Evolutionary conservation across 768 basidiomycete species (phyloP).

Genomic region (Lyophyllum semitale): DNA sequence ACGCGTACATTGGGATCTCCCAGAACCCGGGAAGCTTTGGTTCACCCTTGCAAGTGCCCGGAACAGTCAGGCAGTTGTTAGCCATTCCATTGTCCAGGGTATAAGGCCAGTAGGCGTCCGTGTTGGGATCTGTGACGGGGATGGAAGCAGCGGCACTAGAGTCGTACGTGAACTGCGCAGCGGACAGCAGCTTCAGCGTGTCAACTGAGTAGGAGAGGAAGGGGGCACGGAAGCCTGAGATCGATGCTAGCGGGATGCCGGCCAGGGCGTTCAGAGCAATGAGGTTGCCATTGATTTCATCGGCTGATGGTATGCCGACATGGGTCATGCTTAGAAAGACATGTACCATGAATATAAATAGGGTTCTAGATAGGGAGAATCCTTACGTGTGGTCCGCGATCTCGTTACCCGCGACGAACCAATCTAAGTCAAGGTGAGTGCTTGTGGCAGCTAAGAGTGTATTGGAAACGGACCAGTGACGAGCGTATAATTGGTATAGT

Average conservation of each 20-base stretch:
- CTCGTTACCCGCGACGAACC: slow-evolving; percentile 82
- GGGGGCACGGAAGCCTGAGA: slow-evolving; percentile 78
- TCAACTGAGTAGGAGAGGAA: slow-evolving; percentile 66
- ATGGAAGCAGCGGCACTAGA: slow-evolving; percentile 60
- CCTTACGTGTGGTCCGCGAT: slow-evolving; percentile 78
- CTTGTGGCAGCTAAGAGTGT: not conserved
- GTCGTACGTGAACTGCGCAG: slow-evolving; percentile 71
- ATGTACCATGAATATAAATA: not conserved
- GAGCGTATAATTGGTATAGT: slow-evolving; percentile 76
- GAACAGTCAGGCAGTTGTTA: slow-evolving; percentile 67
- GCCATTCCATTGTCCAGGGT: slow-evolving; percentile 80
- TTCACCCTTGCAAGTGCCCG: slow-evolving; percentile 63
- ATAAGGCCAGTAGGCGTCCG: slow-evolving; percentile 85
- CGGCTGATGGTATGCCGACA: slow-evolving; percentile 58
- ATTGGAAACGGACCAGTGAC: slow-evolving; percentile 48
- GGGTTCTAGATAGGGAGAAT: not conserved
- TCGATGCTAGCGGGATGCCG: slow-evolving; percentile 66
- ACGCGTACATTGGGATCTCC: slow-evolving; percentile 85
- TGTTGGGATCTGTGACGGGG: slow-evolving; percentile 63
- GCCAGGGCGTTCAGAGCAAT: slow-evolving; percentile 78
- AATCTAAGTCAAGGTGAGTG: slow-evolving; percentile 43
- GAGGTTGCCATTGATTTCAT: slow-evolving; percentile 78
- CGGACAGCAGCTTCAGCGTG: slow-evolving; percentile 58
- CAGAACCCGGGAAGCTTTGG: slow-evolving; percentile 77
- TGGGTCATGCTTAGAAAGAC: slow-evolving; percentile 66